These are phyloP conservation scores for Calocybe cyanea DNA, from an alignment of 768 basidiomycete species.

Conservation along the genomic window DNA sequence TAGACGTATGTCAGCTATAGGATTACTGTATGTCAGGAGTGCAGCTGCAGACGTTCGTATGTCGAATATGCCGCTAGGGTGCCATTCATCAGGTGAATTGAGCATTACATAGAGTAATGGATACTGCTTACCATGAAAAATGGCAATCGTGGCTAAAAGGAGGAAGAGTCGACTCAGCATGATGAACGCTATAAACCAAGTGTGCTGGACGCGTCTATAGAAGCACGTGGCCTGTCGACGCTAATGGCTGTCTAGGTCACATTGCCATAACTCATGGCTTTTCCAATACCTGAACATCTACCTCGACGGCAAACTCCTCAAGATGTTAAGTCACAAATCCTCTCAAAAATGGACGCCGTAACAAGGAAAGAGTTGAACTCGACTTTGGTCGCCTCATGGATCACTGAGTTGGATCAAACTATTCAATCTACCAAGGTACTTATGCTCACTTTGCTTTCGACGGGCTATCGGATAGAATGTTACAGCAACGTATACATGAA, in stretches of 20 bases:
- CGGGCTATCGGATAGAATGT: constrained; percentile 14
- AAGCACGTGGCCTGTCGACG: constrained; percentile 16
- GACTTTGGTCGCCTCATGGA: constrained; percentile 62
- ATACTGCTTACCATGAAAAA: constrained; percentile 49
- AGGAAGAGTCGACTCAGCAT: constrained; percentile 51
- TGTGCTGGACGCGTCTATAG: constrained; percentile 12
- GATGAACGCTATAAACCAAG: constrained; percentile 13
- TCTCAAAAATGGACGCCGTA: constrained; percentile 66
- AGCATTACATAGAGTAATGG: constrained; percentile 1
- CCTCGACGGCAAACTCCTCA: constrained; percentile 57
- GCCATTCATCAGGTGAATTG: constrained; percentile 3
- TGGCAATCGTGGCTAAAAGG: constrained; percentile 37
- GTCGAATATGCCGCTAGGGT: constrained; percentile 70
- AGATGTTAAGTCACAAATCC: constrained; percentile 69
- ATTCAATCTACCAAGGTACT: constrained; percentile 70
- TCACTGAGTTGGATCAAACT: constrained; percentile 66
- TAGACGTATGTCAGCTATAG: constrained; percentile 23
- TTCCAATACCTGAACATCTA: constrained; percentile 67
- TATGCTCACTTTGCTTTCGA: constrained; percentile 4
- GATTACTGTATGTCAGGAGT: background rate
- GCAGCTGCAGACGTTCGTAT: constrained; percentile 61
- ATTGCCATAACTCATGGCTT: constrained; percentile 52
- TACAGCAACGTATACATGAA: constrained; percentile 65
- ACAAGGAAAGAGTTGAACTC: constrained; percentile 56
- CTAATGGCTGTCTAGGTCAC: constrained; percentile 11